Conservation (phyloP, 2,329 filamentous ascomycete genomes). For the Fusarium piperis region DNA sequence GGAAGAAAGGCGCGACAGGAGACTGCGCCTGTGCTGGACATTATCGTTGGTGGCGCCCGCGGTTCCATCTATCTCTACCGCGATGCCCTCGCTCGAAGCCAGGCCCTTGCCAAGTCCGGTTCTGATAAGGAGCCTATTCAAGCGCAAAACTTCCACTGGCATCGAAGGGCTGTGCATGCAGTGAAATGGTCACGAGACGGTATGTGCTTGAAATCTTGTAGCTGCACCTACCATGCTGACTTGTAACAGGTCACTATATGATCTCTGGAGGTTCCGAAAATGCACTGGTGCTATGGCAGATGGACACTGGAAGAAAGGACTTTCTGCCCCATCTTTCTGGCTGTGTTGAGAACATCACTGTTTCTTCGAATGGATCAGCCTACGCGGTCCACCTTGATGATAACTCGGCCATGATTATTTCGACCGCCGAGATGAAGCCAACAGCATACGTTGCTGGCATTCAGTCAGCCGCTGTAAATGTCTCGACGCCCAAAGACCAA, state of each 20-base stretch:
- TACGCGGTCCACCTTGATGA: slow-evolving; percentile 90
- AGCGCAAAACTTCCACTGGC: slow-evolving; percentile 86
- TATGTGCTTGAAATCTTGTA: slow-evolving; percentile 48
- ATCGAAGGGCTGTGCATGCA: slow-evolving; percentile 82
- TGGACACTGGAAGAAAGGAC: slow-evolving; percentile 84
- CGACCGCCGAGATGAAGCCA: slow-evolving; percentile 87
- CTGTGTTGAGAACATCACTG: slow-evolving; percentile 82
- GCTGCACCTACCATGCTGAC: slow-evolving; percentile 44
- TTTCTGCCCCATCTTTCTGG: slow-evolving; percentile 91
- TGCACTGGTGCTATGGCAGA: slow-evolving; percentile 90
- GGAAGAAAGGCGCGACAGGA: slow-evolving; percentile 40
- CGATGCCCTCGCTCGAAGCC: slow-evolving; percentile 72
- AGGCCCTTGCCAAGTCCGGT: slow-evolving; percentile 51
- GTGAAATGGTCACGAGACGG: slow-evolving; percentile 95
- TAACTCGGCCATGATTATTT: slow-evolving; percentile 90
- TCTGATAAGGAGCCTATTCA: slow-evolving; percentile 60
- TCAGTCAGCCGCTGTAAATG: slow-evolving; percentile 69
- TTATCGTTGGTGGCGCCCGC: slow-evolving; percentile 79
- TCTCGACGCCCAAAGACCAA: slow-evolving; percentile 61
- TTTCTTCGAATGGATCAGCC: slow-evolving; percentile 81
- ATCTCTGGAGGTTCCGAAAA: slow-evolving; percentile 94
- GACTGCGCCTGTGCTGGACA: slow-evolving; percentile 64
- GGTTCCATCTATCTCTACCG: slow-evolving; percentile 86
- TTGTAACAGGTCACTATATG: slow-evolving; percentile 79
- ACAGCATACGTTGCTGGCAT: slow-evolving; percentile 86